These are phyloP conservation scores for Cercospora janseana DNA, from an alignment of 2,329 filamentous ascomycete species.

Conservation along the genomic window DNA sequence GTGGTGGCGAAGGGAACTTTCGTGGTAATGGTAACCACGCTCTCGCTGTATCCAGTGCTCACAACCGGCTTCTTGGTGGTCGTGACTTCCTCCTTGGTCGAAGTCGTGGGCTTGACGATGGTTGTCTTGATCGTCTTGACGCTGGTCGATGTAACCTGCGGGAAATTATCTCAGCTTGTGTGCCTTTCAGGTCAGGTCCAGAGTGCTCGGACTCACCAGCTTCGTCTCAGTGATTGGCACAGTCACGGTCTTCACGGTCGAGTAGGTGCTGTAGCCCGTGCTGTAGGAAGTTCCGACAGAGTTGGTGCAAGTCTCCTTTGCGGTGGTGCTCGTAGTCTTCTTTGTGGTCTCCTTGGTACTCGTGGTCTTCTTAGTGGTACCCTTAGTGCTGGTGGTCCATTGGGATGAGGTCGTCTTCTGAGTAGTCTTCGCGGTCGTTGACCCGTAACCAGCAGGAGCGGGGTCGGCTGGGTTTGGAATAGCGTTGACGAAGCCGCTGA, in stretches of 20 bases:
- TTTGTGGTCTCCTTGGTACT: neutral
- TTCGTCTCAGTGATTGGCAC: conserved; percentile 15
- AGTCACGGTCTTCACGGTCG: conserved; percentile 12
- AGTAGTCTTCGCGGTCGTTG: conserved; percentile 4
- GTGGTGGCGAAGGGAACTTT: conserved; percentile 9
- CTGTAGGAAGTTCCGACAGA: conserved; percentile 16
- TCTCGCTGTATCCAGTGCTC: neutral
- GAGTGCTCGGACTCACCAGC: neutral
- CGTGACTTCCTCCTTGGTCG: neutral
- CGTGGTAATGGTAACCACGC: conserved; percentile 9
- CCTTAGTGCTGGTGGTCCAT: neutral
- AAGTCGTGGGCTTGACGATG: conserved; percentile 11
- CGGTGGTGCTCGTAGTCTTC: conserved; percentile 3
- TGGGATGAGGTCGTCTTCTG: neutral
- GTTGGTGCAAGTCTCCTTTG: conserved; percentile 16
- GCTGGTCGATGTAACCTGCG: conserved; percentile 6
- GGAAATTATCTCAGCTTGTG: neutral
- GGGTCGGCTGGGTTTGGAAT: conserved; percentile 17
- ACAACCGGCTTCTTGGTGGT: conserved; percentile 5
- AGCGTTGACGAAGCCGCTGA: conserved; percentile 23
- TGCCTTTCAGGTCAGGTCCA: neutral
- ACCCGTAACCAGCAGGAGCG: conserved; percentile 14
- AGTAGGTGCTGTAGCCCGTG: conserved; percentile 14
- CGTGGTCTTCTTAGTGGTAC: conserved; percentile 2
- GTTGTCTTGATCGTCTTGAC: conserved; percentile 17